A percentile compares a stretch with the other conserved stretches of the same genome.
Conservation (phyloP, 2,329 filamentous ascomycete genomes). For the Apiospora sp. region DNA sequence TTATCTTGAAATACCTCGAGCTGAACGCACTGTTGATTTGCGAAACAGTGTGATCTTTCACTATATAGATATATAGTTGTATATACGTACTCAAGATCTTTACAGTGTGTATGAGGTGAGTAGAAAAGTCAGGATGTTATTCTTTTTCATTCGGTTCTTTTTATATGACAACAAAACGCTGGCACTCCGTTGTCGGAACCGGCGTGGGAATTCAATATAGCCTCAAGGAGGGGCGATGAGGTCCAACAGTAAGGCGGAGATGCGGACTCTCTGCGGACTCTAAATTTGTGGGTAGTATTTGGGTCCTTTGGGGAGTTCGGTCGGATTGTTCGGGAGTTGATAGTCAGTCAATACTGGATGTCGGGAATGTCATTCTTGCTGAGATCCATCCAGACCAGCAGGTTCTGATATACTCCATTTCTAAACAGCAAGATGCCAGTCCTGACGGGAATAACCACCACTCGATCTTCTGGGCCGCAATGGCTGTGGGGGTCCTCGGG, state of each 20-base stretch:
- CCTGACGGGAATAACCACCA: background rate
- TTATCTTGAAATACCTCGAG: too few relatives aligned
- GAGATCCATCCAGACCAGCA: background rate
- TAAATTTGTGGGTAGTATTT: background rate
- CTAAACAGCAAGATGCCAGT: background rate
- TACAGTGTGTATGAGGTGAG: background rate
- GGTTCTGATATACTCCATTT: background rate
- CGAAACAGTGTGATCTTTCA: background rate
- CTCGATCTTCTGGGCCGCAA: background rate
- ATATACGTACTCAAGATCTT: background rate
- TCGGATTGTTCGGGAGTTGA: background rate
- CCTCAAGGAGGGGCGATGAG: constrained; percentile 3
- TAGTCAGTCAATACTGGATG: background rate
- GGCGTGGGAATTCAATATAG: background rate
- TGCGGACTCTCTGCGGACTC: background rate
- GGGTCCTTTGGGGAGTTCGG: background rate
- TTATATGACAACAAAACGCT: background rate
- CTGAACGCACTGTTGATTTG: background rate
- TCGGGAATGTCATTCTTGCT: background rate
- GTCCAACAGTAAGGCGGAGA: background rate
- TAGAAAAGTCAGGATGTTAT: background rate
- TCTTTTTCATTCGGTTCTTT: background rate
- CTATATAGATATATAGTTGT: background rate
- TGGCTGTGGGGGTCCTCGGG: constrained; percentile 1
- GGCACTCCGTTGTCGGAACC: background rate